Evolutionary conservation across 371 early-diverging fungal species (phyloP), one percentile per base, ranked within the genome.

Genomic region (Quaeritorhiza haematococci): DNA sequence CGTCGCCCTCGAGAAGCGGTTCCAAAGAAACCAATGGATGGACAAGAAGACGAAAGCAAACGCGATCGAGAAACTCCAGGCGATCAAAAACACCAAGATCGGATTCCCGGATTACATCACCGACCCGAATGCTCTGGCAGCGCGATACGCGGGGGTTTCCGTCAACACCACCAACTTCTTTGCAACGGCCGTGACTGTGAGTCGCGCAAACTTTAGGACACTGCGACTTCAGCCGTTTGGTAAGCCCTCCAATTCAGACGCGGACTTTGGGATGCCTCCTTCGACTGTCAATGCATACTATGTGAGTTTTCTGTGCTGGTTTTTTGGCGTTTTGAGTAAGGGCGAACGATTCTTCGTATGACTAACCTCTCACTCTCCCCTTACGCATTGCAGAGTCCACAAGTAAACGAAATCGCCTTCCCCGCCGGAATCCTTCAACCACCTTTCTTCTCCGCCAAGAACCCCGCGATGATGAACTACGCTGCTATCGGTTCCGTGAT

Each of bases 401-500:
- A 55, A 34, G 32, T 56, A 29, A 72, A 72, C 52, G 67, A 71
- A 49, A 68, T 71, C 26, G 63, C 55, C 10, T 72, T 67, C 57
- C 69, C 69, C 10, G 69, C 72, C 23, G 68, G 68, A 1, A 61
- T 72, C 44, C 48, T 69, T 13, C 65, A 64, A 30, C 61, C 59
- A 7, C 62, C 65, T 30, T 51, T 69, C 26, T 69, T 61, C 49
- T 55, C 59, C 26, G 33, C 49, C 15, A 15, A 13, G 5, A 61
- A 61, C 53, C 65, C 69, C 27, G 1, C n/a, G 28, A 33, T 43
- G 30, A 53, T 71, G 53, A 71, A 69, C 54, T 75, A 55, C 54
- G 79, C 74, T 13, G 64, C 55, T 30, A 63, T 75, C 41, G 74
- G 76, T n/a, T 38, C 59, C 7, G 68, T 78, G 10, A 65, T 78